Base-by-base conservation (phyloP, 345 rosid genomes). In the Salix koriyanagi region DNA sequence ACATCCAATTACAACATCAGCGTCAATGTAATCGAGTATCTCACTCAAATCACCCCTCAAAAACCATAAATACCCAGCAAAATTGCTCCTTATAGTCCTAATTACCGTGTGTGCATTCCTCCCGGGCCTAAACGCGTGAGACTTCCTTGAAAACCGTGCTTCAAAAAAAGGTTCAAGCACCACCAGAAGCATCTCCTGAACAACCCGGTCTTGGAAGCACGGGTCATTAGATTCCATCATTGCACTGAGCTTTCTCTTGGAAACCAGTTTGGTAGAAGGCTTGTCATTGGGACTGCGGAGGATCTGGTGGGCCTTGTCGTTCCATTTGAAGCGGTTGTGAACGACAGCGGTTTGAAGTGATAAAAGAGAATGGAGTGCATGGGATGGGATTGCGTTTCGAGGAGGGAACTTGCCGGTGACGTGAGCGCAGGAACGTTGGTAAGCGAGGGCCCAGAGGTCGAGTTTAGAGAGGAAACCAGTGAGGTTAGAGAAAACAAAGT, bases 21-120 rank as follows among this genome's bases (percentile, higher is more conserved):
- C 71, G 80, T 89, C 91, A 76, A 91, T 75, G 72, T 64, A 79
- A 68, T 81, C 83, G 50, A 93, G 83, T 67, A 93, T 65, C 62
- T 88, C 95, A 79, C 91, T 86, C 69, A 92, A 42, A 81, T 96
- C 97, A 65, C 97, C 98, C 69, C 79, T 91, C 82, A 96, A 71
- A 67, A 92, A 96, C 99, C 98, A 96, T 79, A 93, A 75, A 81
- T 96, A 96, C 34, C 99, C 99, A 19, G 99, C 91, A 61, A 92
- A 96, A 74, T 88, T 90, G 77, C 97, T 91, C 79, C 98, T 84
- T 9, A 96, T 86, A 37, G 97, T 91, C 78, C 99, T 88, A 74
- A 96, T 93, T 62, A 87, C 97, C 13, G 94, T 92, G 75, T 96
- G 99, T 0, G 98, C 90, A 79, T 86, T 93, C 81, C 99, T 89